These are phyloP conservation scores for Trichoderma koningiopsis DNA, from an alignment of 2,329 filamentous ascomycete species.

Conservation along the genomic window DNA sequence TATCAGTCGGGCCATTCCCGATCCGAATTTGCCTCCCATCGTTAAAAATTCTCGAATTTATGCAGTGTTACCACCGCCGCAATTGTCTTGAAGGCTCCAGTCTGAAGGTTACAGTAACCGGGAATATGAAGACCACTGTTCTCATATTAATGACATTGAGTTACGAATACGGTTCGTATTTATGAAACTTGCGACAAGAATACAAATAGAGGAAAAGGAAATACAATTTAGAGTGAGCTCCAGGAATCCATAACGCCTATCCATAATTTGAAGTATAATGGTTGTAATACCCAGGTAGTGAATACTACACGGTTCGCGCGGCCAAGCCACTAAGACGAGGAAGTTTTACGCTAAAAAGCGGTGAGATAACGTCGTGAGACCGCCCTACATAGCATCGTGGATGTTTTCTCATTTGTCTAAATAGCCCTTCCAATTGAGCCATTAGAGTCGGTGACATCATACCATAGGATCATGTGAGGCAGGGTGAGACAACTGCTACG, in stretches of 20 bases:
- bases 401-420: neutral
- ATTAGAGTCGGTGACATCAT: neutral
- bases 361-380: neutral
- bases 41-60: neutral
- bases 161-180: neutral
- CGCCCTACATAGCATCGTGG: neutral
- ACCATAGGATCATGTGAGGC: neutral
- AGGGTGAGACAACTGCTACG: neutral
- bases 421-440: neutral
- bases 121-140: neutral
- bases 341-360: neutral
- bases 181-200: too few relatives aligned
- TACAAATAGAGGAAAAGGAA: neutral
- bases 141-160: neutral
- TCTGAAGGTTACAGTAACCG: neutral
- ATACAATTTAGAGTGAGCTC: neutral
- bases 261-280: neutral
- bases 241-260: neutral
- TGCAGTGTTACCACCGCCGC: neutral
- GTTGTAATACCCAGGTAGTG: neutral
- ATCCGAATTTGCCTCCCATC: neutral
- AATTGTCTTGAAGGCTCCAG: neutral
- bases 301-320: neutral
- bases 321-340: neutral
- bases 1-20: neutral